Evolutionary conservation across 2,329 filamentous ascomycete genomes (phyloP).

Genomic region (Remersonia thermophila): DNA sequence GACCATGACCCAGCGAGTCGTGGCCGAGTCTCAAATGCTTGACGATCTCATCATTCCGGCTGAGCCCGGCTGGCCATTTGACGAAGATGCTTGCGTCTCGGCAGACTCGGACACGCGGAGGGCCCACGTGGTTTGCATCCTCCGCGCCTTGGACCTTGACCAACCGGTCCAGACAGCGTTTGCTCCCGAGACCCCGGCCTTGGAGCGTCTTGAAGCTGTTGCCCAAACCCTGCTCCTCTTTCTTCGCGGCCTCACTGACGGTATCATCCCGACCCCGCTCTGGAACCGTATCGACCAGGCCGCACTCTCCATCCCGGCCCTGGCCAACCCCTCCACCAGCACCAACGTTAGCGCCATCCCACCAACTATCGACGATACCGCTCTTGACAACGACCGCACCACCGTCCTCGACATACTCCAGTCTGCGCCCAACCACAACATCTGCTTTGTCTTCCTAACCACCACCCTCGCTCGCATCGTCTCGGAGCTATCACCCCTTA

Average conservation of each 20-base stretch:
- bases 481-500: conserved; percentile 34
- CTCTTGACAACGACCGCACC: conserved; percentile 33
- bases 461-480: conserved; percentile 53
- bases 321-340: conserved; percentile 3
- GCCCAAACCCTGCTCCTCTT: conserved; percentile 63
- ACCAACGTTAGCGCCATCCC: neutral
- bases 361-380: conserved; percentile 2
- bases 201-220: conserved; percentile 63
- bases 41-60: conserved; percentile 39
- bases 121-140: conserved; percentile 25
- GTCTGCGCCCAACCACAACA: conserved; percentile 64
- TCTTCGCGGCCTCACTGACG: conserved; percentile 62
- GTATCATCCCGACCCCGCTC: conserved; percentile 57
- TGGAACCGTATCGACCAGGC: conserved; percentile 59
- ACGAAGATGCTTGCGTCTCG: conserved; percentile 25
- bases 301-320: conserved; percentile 13
- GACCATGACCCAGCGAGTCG: conserved; percentile 40
- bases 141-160: conserved; percentile 65
- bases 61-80: conserved; percentile 50
- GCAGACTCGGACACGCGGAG: conserved; percentile 19
- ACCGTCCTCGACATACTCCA: conserved; percentile 62
- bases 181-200: conserved; percentile 46
- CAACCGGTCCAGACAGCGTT: conserved; percentile 48
- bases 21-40: conserved; percentile 52
- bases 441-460: conserved; percentile 78